Base-by-base conservation (phyloP, 306 rosid species). In the Arachis stenosperma region DNA sequence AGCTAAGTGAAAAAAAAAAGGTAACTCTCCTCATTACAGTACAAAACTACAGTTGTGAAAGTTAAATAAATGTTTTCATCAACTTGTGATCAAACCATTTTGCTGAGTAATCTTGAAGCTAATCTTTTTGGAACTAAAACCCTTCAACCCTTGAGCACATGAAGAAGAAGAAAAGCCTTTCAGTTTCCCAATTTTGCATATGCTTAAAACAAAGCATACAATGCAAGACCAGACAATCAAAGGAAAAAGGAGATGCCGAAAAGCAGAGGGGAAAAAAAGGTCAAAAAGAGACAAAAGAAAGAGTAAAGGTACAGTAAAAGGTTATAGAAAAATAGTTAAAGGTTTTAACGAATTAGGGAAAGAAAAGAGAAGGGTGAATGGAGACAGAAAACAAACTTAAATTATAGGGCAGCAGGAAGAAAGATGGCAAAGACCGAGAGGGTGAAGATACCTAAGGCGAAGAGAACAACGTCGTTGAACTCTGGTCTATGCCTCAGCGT, bases 381-480 rank as follows among this genome's bases (percentile, higher is more conserved):
- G 74, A 42, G 74, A 66, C 65, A 76, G 82, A 83, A 69, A 65
- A 47, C 75, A 22, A 22, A 22, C 27, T 22, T 22, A 22, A 22
- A 22, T 22, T 22, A 22, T 1, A 22, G 27, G 27, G 27, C 27
- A 22, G 27, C 27, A 22, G 1, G 1, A 1, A 22, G 37, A 33
- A 4, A 33, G 37, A 33, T 33, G 27, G 27, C 27, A 22, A 22
- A 33, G 37, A 33, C 27, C 27, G 46, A 29, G 29, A n/a, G 65
- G 14, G 13, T 14, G 55, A 71, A 55, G 36, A 56, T 60, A 29
- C 56, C 48, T 5, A 12, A 37, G 60, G 75, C 78, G 73, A 9
- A 37, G 52, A 79, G 78, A 69, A 75, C 83, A 65, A 55, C 56
- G 81, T 76, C 73, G 80, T 80, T 79, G 54, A 27, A 75, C 70